These are phyloP conservation scores for Chiua sp. DNA, from an alignment of 1,284 basidiomycete genomes.

Conservation along the genomic window DNA sequence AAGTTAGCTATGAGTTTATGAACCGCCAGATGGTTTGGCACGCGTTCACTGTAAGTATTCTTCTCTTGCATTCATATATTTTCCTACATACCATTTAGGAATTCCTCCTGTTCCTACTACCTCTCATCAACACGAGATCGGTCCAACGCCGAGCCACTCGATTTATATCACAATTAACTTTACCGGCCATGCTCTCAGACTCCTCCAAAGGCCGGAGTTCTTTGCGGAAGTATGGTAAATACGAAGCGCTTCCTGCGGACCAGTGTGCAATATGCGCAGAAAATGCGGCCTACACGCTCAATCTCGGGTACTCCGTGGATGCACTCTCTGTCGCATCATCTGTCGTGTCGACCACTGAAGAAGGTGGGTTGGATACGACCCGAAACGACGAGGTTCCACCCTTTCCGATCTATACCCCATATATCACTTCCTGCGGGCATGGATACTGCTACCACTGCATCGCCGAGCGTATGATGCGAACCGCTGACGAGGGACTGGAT, in stretches of 20 bases:
- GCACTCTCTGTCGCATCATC: conserved; percentile 53
- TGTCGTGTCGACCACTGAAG: conserved; percentile 15
- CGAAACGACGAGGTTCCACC: conserved; percentile 42
- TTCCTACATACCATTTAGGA: conserved; percentile 60
- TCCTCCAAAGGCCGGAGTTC: conserved; percentile 9
- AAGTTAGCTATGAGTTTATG: conserved; percentile 99
- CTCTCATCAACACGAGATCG: conserved; percentile 75
- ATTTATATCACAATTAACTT: conserved; percentile 39
- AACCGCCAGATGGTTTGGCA: conserved; percentile 99
- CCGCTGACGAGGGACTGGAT: conserved; percentile 65
- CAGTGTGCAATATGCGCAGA: conserved; percentile 85
- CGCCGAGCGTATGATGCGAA: conserved; percentile 77
- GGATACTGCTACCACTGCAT: conserved; percentile 91
- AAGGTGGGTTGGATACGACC: conserved; percentile 7
- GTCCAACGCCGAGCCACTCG: conserved; percentile 64
- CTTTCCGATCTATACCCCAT: conserved; percentile 73
- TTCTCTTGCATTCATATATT: background rate
- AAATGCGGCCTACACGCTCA: conserved; percentile 66
- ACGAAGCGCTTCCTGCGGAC: conserved; percentile 63
- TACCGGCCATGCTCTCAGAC: conserved; percentile 32
- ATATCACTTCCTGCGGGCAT: conserved; percentile 79
- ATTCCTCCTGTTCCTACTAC: conserved; percentile 93
- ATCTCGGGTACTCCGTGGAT: conserved; percentile 57
- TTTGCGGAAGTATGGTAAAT: conserved; percentile 57
- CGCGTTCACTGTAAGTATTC: conserved; percentile 83